These are phyloP conservation scores for Rhodotorula sp. DNA, from an alignment of 1,284 basidiomycete species.

Conservation along the genomic window DNA sequence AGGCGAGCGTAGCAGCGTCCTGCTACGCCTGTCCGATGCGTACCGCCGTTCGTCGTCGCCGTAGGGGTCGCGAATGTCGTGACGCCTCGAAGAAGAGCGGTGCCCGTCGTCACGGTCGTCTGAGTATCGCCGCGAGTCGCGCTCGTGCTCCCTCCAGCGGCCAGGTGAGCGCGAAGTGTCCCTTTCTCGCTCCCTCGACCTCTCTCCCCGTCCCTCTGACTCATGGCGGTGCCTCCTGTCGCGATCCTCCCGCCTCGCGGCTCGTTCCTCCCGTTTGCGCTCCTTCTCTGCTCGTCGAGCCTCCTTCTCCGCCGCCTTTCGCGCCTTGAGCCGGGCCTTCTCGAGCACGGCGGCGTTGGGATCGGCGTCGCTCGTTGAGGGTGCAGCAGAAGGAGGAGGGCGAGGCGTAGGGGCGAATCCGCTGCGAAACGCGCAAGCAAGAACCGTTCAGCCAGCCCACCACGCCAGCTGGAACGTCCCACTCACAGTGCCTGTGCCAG, in stretches of 20 bases:
- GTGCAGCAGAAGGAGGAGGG: not conserved
- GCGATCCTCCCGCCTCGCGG: not conserved
- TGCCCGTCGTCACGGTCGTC: not conserved
- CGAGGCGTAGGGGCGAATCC: slow-evolving; percentile 25
- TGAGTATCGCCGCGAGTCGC: not conserved
- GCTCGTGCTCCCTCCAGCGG: not conserved
- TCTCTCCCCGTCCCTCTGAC: not conserved
- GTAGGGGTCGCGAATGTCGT: too few species aligned
- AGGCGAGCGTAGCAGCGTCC: too few species aligned
- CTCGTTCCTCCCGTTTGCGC: slow-evolving; percentile 8
- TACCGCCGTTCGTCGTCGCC: not conserved
- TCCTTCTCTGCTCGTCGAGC: slow-evolving; percentile 8
- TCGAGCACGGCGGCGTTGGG: slow-evolving; percentile 22
- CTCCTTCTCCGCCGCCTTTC: slow-evolving; percentile 16
- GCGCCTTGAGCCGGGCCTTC: slow-evolving; percentile 16
- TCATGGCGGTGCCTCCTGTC: not conserved
- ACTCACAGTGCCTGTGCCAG: slow-evolving; percentile 41
- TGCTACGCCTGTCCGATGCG: too few species aligned
- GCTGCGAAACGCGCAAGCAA: not conserved
- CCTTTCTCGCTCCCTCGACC: not conserved
- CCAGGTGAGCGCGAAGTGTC: not conserved
- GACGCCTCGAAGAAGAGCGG: not conserved
- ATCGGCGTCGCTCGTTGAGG: not conserved
- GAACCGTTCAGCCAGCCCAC: not conserved
- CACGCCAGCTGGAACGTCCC: too few species aligned